Base-by-base conservation (phyloP, 2,329 filamentous ascomycete genomes). In the Aspergillus neoniger region DNA sequence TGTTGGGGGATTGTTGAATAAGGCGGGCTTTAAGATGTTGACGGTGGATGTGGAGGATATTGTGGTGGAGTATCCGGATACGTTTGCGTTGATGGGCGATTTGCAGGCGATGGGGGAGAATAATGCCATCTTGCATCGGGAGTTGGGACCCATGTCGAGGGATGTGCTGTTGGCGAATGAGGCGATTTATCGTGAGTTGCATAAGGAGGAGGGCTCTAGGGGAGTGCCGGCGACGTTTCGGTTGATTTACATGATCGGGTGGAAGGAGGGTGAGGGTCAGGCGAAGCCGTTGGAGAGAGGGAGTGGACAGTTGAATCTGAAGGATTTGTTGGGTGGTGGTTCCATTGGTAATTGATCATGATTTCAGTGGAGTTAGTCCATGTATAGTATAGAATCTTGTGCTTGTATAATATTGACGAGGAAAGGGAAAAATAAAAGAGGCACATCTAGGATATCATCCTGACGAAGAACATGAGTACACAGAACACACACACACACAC, bases 31-130 rank as follows among this genome's bases (percentile, higher is more conserved):
- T 81, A 96, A 93, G 76, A 90, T 99, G 81, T 82, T 98, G 69
- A 99, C 96, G 0, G 92, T 99, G 1, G 95, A 99, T 70, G 89
- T 99, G 14, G 96, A 99, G 77, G 95, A 99, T 77, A 96, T 99
- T 54, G 87, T 98, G 28, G 92, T 99, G 30, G 92, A 96, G 74
- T 99, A 92, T 72, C 95, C 95, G 0, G 87, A 94, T 77, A 90
- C 85, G 0, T 96, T 96, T 79, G 87, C 92, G 1, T 81, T 99
- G 57, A 96, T 99, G 93, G 85, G 88, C 69, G 95, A 99, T 76
- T 80, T 99, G 58, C 94, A 98, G 76, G 89, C 91, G 23, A 99
- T 99, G 95, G 95, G 93, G 9, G 96, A 99, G 80, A 88, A 86
- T 61, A 99, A 96, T 74, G 94, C 93, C 2, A 88, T 96, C 23